A percentile compares a stretch with the other conserved stretches of the same genome.
These are phyloP conservation scores for Tolypocladium sp. DNA, from an alignment of 2,329 filamentous ascomycete species.

Conservation along the genomic window DNA sequence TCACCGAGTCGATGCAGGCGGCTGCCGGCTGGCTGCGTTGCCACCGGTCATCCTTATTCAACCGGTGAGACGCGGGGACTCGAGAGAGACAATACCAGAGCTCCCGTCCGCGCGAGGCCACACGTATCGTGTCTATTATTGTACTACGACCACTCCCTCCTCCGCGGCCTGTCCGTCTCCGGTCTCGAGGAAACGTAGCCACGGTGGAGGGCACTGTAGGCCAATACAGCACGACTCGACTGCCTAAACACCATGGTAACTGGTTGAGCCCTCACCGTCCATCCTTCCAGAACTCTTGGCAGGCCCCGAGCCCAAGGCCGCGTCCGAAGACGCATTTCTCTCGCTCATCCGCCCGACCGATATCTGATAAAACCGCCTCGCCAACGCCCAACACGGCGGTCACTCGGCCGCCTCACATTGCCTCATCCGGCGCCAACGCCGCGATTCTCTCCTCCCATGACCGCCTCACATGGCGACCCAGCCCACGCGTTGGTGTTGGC, in stretches of 20 bases:
- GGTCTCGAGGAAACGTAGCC: not conserved
- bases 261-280: no score
- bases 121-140: not conserved
- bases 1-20: not conserved
- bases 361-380: not conserved
- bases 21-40: not conserved
- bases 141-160: not conserved
- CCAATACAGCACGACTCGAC: no score
- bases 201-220: not conserved
- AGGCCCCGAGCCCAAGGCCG: not conserved
- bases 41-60: not conserved
- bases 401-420: not conserved
- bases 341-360: not conserved
- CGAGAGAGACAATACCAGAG: not conserved
- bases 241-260: no score
- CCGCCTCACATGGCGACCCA: not conserved
- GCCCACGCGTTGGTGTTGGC: not conserved
- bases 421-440: not conserved
- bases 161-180: not conserved
- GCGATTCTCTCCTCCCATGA: not conserved
- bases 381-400: not conserved
- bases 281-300: not conserved
- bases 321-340: no score
- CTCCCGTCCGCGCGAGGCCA: not conserved
- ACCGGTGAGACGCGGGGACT: not conserved